Evolutionary conservation across 345 rosid genomes (phyloP).

Genomic region (Citrus reticulata): DNA sequence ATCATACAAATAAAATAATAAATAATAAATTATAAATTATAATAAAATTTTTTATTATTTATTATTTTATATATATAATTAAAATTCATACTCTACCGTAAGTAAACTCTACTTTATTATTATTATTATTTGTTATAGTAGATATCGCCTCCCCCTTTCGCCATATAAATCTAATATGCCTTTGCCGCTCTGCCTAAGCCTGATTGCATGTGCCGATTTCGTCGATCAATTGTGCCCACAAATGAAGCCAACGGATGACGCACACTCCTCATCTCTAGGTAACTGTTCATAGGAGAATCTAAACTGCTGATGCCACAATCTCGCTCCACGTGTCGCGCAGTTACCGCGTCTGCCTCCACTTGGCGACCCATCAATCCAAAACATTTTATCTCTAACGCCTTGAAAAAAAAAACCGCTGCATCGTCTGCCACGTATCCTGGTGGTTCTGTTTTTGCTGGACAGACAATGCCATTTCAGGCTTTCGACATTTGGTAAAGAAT

Average conservation of each 20-base stretch:
- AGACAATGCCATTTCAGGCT: neutral
- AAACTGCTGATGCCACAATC: neutral
- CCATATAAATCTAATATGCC: neutral
- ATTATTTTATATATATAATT: rapidly evolving
- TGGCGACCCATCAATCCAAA: neutral
- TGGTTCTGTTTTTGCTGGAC: neutral
- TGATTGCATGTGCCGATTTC: neutral
- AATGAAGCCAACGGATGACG: neutral
- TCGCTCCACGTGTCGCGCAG: neutral
- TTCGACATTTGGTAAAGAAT: neutral
- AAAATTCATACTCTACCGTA: rapidly evolving
- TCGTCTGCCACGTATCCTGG: neutral
- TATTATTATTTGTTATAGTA: too few relatives aligned
- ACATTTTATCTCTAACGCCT: neutral
- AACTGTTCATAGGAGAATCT: neutral
- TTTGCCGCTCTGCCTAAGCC: too few relatives aligned
- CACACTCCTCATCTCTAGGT: neutral
- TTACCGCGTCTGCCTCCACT: neutral
- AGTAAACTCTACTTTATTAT: rapidly evolving
- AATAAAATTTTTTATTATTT: too few relatives aligned
- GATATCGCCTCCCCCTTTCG: neutral
- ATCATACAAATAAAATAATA: rapidly evolving
- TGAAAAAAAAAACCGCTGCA: neutral
- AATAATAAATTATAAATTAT: too few relatives aligned
- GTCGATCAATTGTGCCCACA: neutral